Evolutionary conservation across 352 stramenopile species (phyloP), one percentile per base, ranked within the genome.

Genomic region (Pelagophyceae sp.): DNA sequence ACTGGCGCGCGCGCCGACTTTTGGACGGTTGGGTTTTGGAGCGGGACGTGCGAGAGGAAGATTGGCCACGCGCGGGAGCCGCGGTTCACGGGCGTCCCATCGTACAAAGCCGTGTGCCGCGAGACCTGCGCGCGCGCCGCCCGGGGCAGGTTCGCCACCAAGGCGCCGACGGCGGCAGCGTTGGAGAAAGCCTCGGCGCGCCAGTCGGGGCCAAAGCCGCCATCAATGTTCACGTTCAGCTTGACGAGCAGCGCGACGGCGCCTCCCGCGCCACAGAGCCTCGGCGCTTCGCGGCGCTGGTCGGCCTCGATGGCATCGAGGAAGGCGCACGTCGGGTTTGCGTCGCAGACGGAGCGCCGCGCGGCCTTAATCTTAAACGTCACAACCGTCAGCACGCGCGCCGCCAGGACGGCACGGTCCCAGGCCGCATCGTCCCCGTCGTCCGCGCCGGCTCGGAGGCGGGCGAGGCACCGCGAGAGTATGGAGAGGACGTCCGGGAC

Each of bases 181-280:
- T 35, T 1, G 33, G 3, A 15, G 15, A 40, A 27, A 6, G 61
- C 61, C 3, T 3, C n/a, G 15, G 15, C 33, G 3, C 25, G 3
- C 61, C 61, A 71, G 3, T 3, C 17, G 5, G 61, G 61, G 15
- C 61, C 61, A 31, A 38, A 71, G 61, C 61, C 61, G 29, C 61
- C 61, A 1, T 71, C 61, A 31, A 71, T 37, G 33, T 71, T 71
- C n/a, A 40, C 33, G 61, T 71, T 71, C n/a, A 71, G 61, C 31
- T 71, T 71, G 1, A 71, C 25, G 61, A 71, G 61, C 3, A 71
- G 31, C 15, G 61, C 61, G 33, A 71, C 15, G 29, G 5, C 3
- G 29, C 3, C 29, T 15, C 61, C 61, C 1, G 19, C 31, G 61
- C 61, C 61, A 6, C 11, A 31, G 11, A 63, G 25, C 54, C 15